Base-by-base conservation (phyloP, 352 stramenopile species). In the Bremia lactucae region DNA sequence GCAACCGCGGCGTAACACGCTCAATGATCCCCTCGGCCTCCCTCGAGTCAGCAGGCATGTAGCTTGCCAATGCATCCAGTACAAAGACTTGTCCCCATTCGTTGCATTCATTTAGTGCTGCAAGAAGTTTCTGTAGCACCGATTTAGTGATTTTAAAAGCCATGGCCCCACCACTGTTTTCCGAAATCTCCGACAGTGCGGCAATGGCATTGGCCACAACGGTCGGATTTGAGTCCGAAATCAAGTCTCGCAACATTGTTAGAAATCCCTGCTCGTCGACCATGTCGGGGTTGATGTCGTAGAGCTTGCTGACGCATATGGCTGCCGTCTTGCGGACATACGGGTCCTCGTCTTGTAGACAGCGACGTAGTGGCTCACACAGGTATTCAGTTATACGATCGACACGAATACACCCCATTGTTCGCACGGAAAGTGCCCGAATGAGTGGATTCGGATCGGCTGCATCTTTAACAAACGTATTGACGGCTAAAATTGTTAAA, bases 81-180 rank as follows among this genome's bases (percentile, higher is more conserved):
- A 98, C 97, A 56, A 98, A 98, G 4, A 99, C 95, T 66, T 99
- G 94, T 21, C 95, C 96, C 96, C 96, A 99, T 71, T 99, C 96
- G 46, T 97, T 98, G 71, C 95, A 99, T 65, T 99, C 96, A 52
- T 98, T 98, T 13, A 99, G 68, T 4, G 96, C 96, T 0, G 96
- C 95, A 13, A 99, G 62, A 20, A 99, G 79, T 62, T 99, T 99
- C 65, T 98, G 94, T 33, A 99, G 60, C 45, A 98, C 90, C 3
- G 87, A 96, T 25, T 97, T 96, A 37, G 79, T 97, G 59, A 99
- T 97, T 55, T 97, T 90, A 53, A 90, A 90, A 15, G 65, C 57
- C 53, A 88, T 81, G 6, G 59, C 55, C 29, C 87, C 91, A 18
- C 80, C 95, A 24, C 62, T 65, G 14, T 96, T 96, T 48, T 98